Evolutionary conservation across 352 stramenopile species (phyloP).

Genomic region (Pythium chondricola): DNA sequence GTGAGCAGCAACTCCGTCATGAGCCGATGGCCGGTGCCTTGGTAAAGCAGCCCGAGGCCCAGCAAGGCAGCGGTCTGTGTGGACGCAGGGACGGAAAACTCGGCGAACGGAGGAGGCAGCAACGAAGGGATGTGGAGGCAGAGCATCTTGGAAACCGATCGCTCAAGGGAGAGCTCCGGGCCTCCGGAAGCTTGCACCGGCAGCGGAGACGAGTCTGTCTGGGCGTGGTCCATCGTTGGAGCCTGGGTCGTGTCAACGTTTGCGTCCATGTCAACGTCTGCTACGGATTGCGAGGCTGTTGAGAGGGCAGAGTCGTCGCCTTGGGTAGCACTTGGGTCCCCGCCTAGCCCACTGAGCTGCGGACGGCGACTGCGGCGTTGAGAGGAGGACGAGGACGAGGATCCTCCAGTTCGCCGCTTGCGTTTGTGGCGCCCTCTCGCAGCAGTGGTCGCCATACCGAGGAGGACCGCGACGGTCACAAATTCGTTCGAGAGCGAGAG

Average conservation of each 20-base stretch:
- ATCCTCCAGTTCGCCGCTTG: no score
- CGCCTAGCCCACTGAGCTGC: no score
- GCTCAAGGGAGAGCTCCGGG: constrained; percentile 63
- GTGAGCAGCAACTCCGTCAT: constrained; percentile 97
- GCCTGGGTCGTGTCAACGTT: constrained; percentile 3
- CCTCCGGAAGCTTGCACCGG: constrained; percentile 29
- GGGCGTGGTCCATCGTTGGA: no score
- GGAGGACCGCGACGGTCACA: constrained; percentile 94
- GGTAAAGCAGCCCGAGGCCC: constrained; percentile 94
- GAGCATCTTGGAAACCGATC: constrained; percentile 96
- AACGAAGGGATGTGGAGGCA: constrained; percentile 97
- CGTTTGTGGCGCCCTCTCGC: constrained; percentile 70
- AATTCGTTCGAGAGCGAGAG: constrained; percentile 95
- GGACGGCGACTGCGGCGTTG: no score
- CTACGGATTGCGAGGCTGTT: constrained; percentile 9
- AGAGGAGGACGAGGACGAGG: constrained; percentile 3
- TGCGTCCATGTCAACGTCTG: constrained; percentile 11
- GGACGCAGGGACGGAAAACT: constrained; percentile 93
- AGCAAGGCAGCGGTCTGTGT: constrained; percentile 95
- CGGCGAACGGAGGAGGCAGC: constrained; percentile 90
- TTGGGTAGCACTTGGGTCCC: no score
- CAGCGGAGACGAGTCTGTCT: no score
- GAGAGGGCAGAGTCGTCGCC: no score
- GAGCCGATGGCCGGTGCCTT: constrained; percentile 92
- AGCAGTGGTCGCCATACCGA: constrained; percentile 95